A percentile compares a stretch with the other conserved stretches of the same genome.
Evolutionary conservation across 1,284 basidiomycete species (phyloP).

Genomic region (Ceratobasidium sp.): DNA sequence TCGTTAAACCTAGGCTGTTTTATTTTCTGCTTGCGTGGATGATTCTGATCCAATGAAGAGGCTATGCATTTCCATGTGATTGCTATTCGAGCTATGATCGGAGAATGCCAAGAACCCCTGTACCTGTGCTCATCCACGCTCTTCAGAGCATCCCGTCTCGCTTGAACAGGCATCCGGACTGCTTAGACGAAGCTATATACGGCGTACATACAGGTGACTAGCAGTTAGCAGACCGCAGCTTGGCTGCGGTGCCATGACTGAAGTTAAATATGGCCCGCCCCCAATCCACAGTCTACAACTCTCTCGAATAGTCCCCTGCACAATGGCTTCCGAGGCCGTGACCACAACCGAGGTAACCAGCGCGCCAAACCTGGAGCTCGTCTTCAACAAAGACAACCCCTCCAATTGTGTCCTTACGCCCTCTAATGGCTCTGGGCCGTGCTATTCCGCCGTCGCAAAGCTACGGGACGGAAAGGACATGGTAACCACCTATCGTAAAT

Average conservation of each 20-base stretch:
- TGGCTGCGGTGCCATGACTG: background rate
- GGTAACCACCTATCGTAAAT: slow-evolving; percentile 32
- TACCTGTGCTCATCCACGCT: background rate
- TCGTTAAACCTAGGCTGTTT: slow-evolving; percentile 62
- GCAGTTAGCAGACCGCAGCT: background rate
- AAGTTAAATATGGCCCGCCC: background rate
- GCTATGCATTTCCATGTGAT: slow-evolving; percentile 8
- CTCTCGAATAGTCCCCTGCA: background rate
- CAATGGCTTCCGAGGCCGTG: slow-evolving; percentile 8
- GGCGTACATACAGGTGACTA: background rate
- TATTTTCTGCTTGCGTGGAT: slow-evolving; percentile 91
- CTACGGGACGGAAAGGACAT: slow-evolving; percentile 6
- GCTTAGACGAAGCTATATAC: background rate
- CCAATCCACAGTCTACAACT: background rate
- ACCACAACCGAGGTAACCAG: background rate
- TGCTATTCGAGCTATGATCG: background rate
- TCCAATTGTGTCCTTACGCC: slow-evolving; percentile 24
- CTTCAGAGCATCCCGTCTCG: background rate
- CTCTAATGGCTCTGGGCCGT: background rate
- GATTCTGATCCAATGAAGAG: slow-evolving; percentile 80
- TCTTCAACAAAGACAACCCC: slow-evolving; percentile 33
- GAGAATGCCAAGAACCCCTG: background rate
- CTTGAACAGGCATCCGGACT: background rate
- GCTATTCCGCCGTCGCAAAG: slow-evolving; percentile 13
- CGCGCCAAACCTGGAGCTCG: slow-evolving; percentile 26